A percentile compares a stretch with the other conserved stretches of the same genome.
phyloP scores from a whole-genome alignment of 177 flowering plant genomes.

The Vitis hybrid region DNA sequence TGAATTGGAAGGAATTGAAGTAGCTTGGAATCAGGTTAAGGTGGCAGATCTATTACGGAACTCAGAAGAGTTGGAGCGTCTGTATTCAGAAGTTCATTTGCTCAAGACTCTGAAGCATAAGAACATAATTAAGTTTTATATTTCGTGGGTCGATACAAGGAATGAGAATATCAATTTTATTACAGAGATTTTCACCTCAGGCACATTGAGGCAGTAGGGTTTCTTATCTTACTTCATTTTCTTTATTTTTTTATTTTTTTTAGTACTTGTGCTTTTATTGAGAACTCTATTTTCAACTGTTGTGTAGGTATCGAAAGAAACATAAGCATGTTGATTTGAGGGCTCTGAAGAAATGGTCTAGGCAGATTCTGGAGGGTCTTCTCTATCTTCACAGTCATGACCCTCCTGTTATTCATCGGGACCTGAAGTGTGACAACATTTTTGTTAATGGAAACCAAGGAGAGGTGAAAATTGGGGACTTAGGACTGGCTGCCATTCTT shows the following conservation, averaged over 20 bases:
- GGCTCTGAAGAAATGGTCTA: slow-evolving; percentile 97
- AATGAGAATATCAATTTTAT: slow-evolving; percentile 76
- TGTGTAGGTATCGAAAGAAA: slow-evolving; percentile 76
- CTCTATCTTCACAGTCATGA: slow-evolving; percentile 86
- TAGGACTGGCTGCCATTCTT: slow-evolving; percentile 85
- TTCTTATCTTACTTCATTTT: slow-evolving; percentile 3
- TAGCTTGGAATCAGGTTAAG: slow-evolving; percentile 98
- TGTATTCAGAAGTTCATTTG: slow-evolving; percentile 91
- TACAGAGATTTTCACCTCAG: slow-evolving; percentile 97
- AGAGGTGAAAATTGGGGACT: slow-evolving; percentile 84
- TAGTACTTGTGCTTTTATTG: background rate
- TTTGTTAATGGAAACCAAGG: slow-evolving; percentile 93
- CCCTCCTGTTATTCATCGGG: slow-evolving; percentile 94
- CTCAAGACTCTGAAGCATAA: slow-evolving; percentile 96
- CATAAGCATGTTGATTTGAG: slow-evolving; percentile 91
- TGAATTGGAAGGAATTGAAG: slow-evolving; percentile 93
- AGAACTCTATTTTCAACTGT: background rate
- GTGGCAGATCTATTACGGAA: slow-evolving; percentile 68
- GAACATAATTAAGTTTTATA: slow-evolving; percentile 93
- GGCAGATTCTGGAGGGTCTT: slow-evolving; percentile 91
- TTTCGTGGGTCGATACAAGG: slow-evolving; percentile 84
- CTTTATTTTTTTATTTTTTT: background rate
- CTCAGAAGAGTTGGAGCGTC: slow-evolving; percentile 76
- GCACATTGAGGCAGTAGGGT: slow-evolving; percentile 88
- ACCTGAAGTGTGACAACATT: slow-evolving; percentile 90